Percentiles rank a stretch among this genome's conserved stretches.
These are phyloP conservation scores for Ceratopteris richardii DNA, from an alignment of 75 land plant genomes.

Conservation along the genomic window DNA sequence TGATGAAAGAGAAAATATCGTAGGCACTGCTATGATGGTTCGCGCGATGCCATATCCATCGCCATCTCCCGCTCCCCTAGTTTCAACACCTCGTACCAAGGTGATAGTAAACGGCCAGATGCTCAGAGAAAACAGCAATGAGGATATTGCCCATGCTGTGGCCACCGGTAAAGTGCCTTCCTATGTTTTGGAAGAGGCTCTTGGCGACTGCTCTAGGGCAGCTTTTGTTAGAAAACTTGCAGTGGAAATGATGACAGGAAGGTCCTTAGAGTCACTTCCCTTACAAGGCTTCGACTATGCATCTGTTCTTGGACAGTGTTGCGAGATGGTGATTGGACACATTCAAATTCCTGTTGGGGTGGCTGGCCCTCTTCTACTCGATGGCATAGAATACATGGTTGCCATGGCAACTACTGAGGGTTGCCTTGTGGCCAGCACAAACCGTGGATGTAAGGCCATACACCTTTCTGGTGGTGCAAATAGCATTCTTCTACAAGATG, in stretches of 20 bases:
- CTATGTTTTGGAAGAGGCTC: slow-evolving; percentile 24
- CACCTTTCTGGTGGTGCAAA: slow-evolving; percentile 28
- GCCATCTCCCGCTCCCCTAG: background rate
- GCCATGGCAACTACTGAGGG: slow-evolving; percentile 36
- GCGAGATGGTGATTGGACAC: slow-evolving; percentile 75
- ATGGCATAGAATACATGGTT: slow-evolving; percentile 17
- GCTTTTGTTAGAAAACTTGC: slow-evolving; percentile 18
- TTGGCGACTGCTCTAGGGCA: slow-evolving; percentile 16
- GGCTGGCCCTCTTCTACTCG: slow-evolving; percentile 47
- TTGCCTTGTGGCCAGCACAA: slow-evolving; percentile 30
- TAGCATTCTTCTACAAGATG: slow-evolving; percentile 21
- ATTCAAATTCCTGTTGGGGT: slow-evolving; percentile 77
- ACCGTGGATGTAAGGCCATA: slow-evolving; percentile 31
- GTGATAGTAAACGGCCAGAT: slow-evolving; percentile 10
- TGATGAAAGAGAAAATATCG: too few relatives aligned
- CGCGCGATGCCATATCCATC: background rate
- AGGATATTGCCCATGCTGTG: slow-evolving; percentile 25
- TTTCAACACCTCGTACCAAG: background rate
- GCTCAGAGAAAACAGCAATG: slow-evolving; percentile 14
- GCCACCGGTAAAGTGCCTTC: slow-evolving; percentile 14
- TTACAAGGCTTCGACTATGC: slow-evolving; percentile 56
- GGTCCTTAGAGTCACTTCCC: slow-evolving; percentile 33
- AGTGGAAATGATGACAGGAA: slow-evolving; percentile 17
- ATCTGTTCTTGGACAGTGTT: slow-evolving; percentile 66
- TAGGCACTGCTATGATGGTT: slow-evolving; percentile 3